Evolutionary conservation across 2,329 filamentous ascomycete genomes (phyloP).

Genomic region (Apiospora phragmitis): DNA sequence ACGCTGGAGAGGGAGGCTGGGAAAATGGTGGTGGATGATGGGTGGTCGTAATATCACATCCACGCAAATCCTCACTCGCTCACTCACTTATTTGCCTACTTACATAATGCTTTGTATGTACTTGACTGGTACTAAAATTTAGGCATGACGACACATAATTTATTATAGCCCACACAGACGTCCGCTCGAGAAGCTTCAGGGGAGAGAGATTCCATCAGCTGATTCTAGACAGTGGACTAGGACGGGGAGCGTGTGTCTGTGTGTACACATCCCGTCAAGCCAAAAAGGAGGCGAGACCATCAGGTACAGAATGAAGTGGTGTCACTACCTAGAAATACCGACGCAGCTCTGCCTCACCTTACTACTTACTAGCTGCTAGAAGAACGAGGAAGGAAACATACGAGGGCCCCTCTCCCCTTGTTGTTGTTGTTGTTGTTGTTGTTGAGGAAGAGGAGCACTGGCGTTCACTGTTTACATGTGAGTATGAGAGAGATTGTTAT

Average conservation of each 20-base stretch:
- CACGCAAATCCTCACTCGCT: neutral
- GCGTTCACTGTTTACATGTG: neutral
- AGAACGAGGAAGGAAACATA: neutral
- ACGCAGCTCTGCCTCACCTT: no score
- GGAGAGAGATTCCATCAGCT: neutral
- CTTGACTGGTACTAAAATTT: neutral
- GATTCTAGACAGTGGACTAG: neutral
- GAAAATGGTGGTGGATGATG: neutral
- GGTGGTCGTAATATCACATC: neutral
- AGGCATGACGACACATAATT: neutral
- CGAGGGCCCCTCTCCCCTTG: neutral
- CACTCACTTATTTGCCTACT: neutral
- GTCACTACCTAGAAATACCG: neutral
- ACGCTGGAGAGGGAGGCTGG: neutral
- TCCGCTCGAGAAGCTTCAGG: neutral
- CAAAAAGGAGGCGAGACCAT: neutral
- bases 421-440: neutral
- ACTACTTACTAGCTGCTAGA: no score
- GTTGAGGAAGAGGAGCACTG: neutral
- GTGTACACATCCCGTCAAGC: neutral
- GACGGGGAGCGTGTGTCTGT: neutral
- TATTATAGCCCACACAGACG: neutral
- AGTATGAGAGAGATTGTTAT: neutral
- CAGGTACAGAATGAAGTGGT: neutral
- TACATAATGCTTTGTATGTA: neutral